Conservation (phyloP, 371 early-diverging fungal species). For the Dinochytrium kinnereticum region DNA sequence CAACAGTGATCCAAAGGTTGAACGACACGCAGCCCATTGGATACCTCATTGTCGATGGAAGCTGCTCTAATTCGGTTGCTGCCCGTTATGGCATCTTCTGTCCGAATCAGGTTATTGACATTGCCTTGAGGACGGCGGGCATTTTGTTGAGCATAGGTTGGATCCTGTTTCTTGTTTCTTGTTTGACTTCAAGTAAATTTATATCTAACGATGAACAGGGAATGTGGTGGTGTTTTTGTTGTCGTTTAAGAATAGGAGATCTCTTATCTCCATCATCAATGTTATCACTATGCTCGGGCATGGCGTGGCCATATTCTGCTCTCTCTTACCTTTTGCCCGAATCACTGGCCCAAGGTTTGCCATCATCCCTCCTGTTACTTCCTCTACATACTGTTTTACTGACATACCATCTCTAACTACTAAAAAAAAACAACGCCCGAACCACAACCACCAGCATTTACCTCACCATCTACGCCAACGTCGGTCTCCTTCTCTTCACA, state of each 20-base stretch:
- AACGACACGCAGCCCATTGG: too few species aligned
- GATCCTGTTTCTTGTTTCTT: neutral
- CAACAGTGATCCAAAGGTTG: too few species aligned
- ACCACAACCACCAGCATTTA: neutral
- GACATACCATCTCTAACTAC: neutral
- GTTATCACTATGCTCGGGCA: neutral
- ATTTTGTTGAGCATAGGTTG: constrained; percentile 20
- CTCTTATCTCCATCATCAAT: neutral
- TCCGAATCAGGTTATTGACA: neutral
- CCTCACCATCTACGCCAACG: constrained; percentile 21
- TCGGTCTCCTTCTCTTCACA: constrained; percentile 19
- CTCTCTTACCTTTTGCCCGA: constrained; percentile 11
- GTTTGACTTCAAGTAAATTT: constrained; percentile 12
- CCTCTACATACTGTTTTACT: neutral
- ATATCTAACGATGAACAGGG: neutral
- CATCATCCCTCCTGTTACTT: neutral
- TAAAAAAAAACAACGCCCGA: too few species aligned
- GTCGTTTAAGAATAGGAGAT: neutral
- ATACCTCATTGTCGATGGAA: too few species aligned
- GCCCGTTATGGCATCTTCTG: neutral
- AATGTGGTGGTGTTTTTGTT: neutral
- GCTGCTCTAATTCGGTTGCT: neutral
- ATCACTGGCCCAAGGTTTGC: neutral
- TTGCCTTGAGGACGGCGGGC: constrained; percentile 44
- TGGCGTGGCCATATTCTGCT: neutral